These are phyloP conservation scores for Kluyveromyces siamensis DNA, from an alignment of 805 yeast genomes.

Conservation along the genomic window DNA sequence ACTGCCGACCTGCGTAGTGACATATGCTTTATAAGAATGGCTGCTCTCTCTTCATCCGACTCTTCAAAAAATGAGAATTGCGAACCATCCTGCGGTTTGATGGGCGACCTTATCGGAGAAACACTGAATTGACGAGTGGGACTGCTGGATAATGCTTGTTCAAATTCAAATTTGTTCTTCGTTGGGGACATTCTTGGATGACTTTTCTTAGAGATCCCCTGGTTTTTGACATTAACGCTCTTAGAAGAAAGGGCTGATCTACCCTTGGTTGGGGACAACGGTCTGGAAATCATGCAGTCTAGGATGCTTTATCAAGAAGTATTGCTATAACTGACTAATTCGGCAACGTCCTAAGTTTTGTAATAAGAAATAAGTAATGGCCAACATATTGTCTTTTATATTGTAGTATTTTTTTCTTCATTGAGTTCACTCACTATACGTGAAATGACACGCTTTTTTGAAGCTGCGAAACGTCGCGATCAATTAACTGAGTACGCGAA, in stretches of 20 bases:
- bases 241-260: slow-evolving; percentile 18
- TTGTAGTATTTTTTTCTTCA: no score
- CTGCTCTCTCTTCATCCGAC: slow-evolving; percentile 11
- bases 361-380: no score
- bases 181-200: slow-evolving; percentile 6
- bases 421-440: no score
- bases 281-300: background rate
- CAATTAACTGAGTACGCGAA: background rate
- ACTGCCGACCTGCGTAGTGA: slow-evolving; percentile 20
- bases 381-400: no score
- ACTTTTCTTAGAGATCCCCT: slow-evolving; percentile 3
- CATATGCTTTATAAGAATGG: slow-evolving; percentile 11
- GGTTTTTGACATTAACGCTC: slow-evolving; percentile 14
- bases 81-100: background rate
- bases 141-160: slow-evolving; percentile 11
- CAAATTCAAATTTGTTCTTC: slow-evolving; percentile 8
- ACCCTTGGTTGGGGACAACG: slow-evolving; percentile 13
- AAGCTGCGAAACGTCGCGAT: background rate
- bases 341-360: no score
- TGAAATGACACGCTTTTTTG: background rate
- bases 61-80: slow-evolving; percentile 18
- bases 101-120: background rate
- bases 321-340: no score
- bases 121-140: slow-evolving; percentile 10
- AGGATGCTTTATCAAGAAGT: no score